These are phyloP conservation scores for Galeopsis tetrahit DNA, from an alignment of 257 asterid genomes.

Conservation along the genomic window DNA sequence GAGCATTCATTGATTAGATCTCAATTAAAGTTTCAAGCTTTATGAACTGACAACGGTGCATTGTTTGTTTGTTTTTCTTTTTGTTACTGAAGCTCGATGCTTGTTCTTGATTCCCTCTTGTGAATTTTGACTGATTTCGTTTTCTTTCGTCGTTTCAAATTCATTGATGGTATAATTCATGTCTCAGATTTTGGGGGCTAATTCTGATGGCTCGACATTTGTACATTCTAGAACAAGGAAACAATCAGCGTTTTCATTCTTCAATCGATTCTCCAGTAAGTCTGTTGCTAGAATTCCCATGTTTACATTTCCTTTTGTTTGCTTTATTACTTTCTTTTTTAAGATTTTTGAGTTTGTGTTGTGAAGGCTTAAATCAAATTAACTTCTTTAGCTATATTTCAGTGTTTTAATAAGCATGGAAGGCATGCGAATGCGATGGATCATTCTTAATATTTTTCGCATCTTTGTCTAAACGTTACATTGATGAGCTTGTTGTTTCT, in stretches of 20 bases:
- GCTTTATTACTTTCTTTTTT: neutral
- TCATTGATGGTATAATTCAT: constrained; percentile 4
- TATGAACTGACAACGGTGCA: too few relatives aligned
- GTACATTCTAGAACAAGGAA: constrained; percentile 24
- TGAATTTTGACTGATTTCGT: too few relatives aligned
- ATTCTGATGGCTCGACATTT: constrained; percentile 22
- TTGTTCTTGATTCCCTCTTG: too few relatives aligned
- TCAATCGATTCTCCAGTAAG: constrained; percentile 23
- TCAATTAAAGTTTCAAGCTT: too few relatives aligned
- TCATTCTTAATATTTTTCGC: neutral
- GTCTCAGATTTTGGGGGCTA: constrained; percentile 33
- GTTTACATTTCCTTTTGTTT: neutral
- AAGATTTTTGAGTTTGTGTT: neutral
- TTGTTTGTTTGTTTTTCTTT: too few relatives aligned
- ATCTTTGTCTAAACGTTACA: neutral
- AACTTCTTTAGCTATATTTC: neutral
- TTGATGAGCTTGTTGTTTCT: neutral
- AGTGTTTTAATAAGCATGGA: neutral
- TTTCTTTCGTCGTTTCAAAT: neutral
- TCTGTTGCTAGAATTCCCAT: constrained; percentile 6
- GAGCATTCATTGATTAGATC: neutral
- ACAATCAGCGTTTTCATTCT: neutral
- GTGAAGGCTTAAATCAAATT: neutral
- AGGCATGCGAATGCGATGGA: neutral
- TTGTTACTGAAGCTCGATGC: too few relatives aligned